Evolutionary conservation across 345 rosid species (phyloP).

Genomic region (Hevea brasiliensis): DNA sequence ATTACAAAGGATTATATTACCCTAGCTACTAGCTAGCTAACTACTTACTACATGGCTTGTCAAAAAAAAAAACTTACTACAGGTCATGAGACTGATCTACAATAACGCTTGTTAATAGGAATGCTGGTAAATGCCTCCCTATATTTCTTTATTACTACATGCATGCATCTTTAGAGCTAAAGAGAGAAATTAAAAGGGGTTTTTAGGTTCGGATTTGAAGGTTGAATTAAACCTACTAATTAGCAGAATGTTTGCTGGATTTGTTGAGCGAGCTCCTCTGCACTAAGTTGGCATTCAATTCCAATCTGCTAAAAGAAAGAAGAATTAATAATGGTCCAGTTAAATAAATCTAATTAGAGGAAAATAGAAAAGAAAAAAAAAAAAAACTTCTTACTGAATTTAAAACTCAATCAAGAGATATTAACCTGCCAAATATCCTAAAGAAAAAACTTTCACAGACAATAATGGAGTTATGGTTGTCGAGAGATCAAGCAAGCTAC

Average conservation of each 20-base stretch:
- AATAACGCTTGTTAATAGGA: conserved; percentile 12
- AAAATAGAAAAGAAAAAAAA: background rate
- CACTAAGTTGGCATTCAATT: conserved; percentile 92
- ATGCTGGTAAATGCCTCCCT: conserved; percentile 13
- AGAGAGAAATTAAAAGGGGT: background rate
- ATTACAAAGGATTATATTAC: background rate
- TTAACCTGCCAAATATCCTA: no score
- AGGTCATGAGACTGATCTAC: conserved; percentile 15
- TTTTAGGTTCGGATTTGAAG: background rate
- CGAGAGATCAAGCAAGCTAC: no score
- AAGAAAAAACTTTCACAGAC: no score
- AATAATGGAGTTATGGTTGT: no score
- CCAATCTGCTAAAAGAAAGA: conserved; percentile 64
- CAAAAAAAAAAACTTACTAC: no score
- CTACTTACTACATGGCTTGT: no score
- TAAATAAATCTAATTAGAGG: background rate
- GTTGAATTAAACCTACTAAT: background rate
- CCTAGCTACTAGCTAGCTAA: background rate
- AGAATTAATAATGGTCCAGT: background rate
- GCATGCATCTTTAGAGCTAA: background rate
- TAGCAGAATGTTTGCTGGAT: conserved; percentile 82
- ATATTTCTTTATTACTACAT: conserved; percentile 1
- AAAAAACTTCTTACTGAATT: no score
- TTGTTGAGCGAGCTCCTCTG: conserved; percentile 88
- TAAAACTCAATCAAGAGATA: no score